Percentiles rank a stretch among this genome's conserved stretches.
These are phyloP conservation scores for Nannochloropsis gaditana DNA, from an alignment of 108 stramenopile species.

Conservation along the genomic window DNA sequence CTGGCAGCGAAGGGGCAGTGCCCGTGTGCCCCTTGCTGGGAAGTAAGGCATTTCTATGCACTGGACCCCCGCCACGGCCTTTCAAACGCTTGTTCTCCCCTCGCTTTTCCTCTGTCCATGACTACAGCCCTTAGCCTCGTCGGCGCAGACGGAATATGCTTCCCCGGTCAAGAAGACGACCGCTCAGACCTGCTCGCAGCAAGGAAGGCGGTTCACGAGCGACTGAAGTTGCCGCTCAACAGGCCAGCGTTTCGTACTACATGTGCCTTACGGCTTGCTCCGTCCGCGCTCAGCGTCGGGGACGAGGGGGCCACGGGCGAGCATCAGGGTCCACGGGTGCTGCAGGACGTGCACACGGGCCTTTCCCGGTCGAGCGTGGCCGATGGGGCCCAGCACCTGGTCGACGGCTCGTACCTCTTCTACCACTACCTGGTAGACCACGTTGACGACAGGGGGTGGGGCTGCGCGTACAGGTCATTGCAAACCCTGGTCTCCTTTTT, in stretches of 20 bases:
- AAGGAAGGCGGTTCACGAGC: not conserved
- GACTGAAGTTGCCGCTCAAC: not conserved
- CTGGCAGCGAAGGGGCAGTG: too few species aligned
- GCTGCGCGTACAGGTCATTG: not conserved
- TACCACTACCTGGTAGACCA: not conserved
- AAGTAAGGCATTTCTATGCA: not conserved
- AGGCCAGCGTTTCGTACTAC: not conserved
- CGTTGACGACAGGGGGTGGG: constrained; percentile 11
- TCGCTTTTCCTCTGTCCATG: not conserved
- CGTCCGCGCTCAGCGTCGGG: not conserved
- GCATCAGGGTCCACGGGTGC: not conserved
- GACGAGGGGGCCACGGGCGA: not conserved
- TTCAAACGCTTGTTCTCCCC: not conserved
- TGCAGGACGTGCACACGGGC: not conserved
- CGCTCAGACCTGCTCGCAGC: not conserved
- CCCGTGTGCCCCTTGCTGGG: not conserved
- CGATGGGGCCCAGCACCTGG: not conserved
- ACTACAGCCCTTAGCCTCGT: not conserved
- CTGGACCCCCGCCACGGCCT: not conserved
- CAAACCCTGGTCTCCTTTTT: constrained; percentile 13
- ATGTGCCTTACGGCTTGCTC: not conserved
- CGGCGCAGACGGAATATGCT: not conserved
- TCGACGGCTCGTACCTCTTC: not conserved
- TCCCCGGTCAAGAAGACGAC: not conserved
- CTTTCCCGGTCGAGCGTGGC: not conserved